Base-by-base conservation (phyloP, 768 basidiomycete genomes). In the Lyophyllum semitale region DNA sequence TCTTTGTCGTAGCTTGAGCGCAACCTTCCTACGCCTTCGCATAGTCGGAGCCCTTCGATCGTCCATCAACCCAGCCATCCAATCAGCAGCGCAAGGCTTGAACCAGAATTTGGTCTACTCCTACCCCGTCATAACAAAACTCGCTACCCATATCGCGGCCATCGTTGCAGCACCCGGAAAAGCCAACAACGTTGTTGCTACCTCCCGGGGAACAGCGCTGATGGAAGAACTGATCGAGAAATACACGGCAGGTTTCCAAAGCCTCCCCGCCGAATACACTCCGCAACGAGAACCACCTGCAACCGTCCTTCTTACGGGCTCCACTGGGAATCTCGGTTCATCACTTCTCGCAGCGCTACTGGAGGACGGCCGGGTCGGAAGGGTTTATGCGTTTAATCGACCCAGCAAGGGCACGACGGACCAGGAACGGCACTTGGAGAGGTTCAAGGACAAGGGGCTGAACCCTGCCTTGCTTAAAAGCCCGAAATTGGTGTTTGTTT, bases 191-290 rank as follows among this genome's bases (percentile, higher is more conserved):
- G 27, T n/a, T n/a, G n/a, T n/a, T n/a, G n/a, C 30, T 18, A 23
- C 33, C 23, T 49, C 37, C 6, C 33, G 35, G 8, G 37, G 45
- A 2, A 40, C 52, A 20, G 48, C 22, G 17, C 49, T 22, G 11
- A 64, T 63, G 12, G 64, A 71, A 27, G 67, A 58, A 0, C 71
- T 81, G 67, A 71, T 80, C 35, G 69, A 67, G 11, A 78, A 76
- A 59, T 77, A 82, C 58, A 56, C 53, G 4, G 38, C 48, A 33
- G 60, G 57, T 18, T 45, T 66, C 2, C 54, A 61, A n/a, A 30
- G 41, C n/a, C 9, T 37, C 5, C n/a, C 44, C n/a, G n/a, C n/a
- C n/a, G 27, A 38, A 8, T 33, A 37, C 3, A 2, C 29, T 3
- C 32, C 11, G 8, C 15, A 6, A 7, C 50, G 26, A 26, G 23